Evolutionary conservation across 257 asterid species (phyloP).

Genomic region (Solanum pennellii): DNA sequence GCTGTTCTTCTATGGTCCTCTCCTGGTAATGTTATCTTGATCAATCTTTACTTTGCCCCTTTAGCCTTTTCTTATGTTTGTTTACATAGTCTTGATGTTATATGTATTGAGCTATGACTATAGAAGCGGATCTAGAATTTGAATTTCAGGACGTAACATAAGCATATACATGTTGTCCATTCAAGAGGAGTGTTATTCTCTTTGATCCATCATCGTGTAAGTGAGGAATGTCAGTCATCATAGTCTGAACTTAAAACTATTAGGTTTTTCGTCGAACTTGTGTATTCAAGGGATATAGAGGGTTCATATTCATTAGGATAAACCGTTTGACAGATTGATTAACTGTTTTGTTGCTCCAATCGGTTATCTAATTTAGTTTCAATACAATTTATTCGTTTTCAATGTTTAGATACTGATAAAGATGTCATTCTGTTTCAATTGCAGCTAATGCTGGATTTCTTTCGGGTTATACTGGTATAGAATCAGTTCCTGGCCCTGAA

Average conservation of each 20-base stretch:
- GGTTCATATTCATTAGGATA: too few species aligned
- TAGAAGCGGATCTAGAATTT: neutral
- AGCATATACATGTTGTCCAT: too few species aligned
- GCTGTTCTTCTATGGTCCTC: constrained; percentile 35
- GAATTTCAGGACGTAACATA: neutral
- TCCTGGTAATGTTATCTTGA: constrained; percentile 31
- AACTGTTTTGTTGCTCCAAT: too few species aligned
- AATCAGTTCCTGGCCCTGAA: constrained; percentile 92
- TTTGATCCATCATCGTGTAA: too few species aligned
- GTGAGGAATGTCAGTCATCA: too few species aligned
- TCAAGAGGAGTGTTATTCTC: too few species aligned
- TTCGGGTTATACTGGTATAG: constrained; percentile 71
- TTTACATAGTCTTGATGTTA: neutral
- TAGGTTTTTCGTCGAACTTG: too few species aligned
- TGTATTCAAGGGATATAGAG: too few species aligned
- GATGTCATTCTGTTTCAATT: neutral
- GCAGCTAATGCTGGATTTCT: constrained; percentile 92
- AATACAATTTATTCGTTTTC: too few species aligned
- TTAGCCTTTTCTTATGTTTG: neutral
- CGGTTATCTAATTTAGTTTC: too few species aligned
- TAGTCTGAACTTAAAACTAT: too few species aligned
- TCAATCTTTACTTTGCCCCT: neutral
- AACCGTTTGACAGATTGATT: too few species aligned
- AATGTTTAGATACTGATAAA: neutral
- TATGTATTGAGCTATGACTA: neutral